phyloP scores from a whole-genome alignment of 371 early-diverging fungal genomes.

The Blakeslea trispora region DNA sequence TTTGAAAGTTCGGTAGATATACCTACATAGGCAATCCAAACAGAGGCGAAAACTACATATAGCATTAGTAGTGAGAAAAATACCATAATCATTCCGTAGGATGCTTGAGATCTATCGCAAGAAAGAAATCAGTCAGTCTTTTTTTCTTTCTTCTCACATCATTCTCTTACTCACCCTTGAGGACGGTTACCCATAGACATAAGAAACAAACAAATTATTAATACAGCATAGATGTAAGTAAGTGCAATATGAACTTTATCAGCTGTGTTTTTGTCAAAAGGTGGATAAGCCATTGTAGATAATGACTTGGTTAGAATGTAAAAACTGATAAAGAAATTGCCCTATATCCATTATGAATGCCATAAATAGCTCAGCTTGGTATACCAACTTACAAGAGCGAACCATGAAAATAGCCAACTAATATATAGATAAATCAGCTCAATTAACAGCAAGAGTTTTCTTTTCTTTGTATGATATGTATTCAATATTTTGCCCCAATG shows the following conservation, averaged over 20 bases:
- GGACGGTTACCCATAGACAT: constrained; percentile 82
- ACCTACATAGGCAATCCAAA: constrained; percentile 40
- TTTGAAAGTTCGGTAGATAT: constrained; percentile 20
- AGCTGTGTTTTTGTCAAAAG: constrained; percentile 50
- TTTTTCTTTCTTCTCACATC: neutral
- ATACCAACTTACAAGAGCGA: constrained; percentile 55
- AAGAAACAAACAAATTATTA: constrained; percentile 62
- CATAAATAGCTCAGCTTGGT: neutral
- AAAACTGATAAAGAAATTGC: constrained; percentile 77
- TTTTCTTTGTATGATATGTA: constrained; percentile 64
- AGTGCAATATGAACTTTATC: constrained; percentile 49
- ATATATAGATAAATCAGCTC: constrained; percentile 74
- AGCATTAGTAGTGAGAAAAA: constrained; percentile 58
- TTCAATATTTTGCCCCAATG: constrained; percentile 80
- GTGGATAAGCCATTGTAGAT: constrained; percentile 29
- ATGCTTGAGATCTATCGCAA: constrained; percentile 32
- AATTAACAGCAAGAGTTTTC: constrained; percentile 65
- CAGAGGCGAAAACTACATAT: constrained; percentile 58
- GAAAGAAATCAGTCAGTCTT: neutral
- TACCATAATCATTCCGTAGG: constrained; percentile 51
- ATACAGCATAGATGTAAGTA: constrained; percentile 56
- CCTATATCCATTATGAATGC: constrained; percentile 35
- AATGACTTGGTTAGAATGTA: constrained; percentile 59
- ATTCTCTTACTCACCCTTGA: constrained; percentile 55
- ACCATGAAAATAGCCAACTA: constrained; percentile 78